Base-by-base conservation (phyloP, 805 yeast species). In the Ogataea ramenticola region DNA sequence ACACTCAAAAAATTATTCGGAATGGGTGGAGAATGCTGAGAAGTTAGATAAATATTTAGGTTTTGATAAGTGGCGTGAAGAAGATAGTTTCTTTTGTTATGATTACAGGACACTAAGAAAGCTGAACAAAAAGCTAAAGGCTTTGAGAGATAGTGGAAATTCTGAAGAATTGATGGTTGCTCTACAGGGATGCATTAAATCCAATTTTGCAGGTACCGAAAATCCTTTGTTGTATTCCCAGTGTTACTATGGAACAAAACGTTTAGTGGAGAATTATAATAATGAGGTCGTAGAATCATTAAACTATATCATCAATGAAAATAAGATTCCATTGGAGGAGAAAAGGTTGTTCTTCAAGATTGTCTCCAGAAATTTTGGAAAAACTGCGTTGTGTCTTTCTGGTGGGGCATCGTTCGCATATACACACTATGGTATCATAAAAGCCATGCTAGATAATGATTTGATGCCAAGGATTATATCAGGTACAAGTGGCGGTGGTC, bases 401-500 rank as follows among this genome's bases (percentile, higher is more conserved):
- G 93, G 95, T 3, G 95, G 93, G 21, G 95, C 89, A 1, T 75
- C 85, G 27, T 86, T 85, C 59, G 78, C 90, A 1, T 81, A 82
- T 51, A 77, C 80, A 29, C 95, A 85, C 60, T 80, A 83, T 61
- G 95, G 95, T 2, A 76, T 85, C 3, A 71, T 84, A 24, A 80
- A 80, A 49, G 90, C 89, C 0, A 60, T 86, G 34, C 61, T 84
- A 5, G 89, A 86, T 46, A 74, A 75, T 45, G 82, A 80, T 56
- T 62, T 76, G 41, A 63, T 85, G 41, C 95, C 95, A 1, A 68
- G 70, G 4, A 81, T 85, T 32, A 67, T 86, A 9, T 75, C 86
- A 31, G 95, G 95, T 1, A 85, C 93, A 0, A 79, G 87, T 0
- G 91, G 93, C 2, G 95, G 95, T 15, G 91, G 89, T 1, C 62